Evolutionary conservation across 805 yeast genomes (phyloP), one percentile per base, ranked within the genome.

Genomic region (Ogataea kodamae): DNA sequence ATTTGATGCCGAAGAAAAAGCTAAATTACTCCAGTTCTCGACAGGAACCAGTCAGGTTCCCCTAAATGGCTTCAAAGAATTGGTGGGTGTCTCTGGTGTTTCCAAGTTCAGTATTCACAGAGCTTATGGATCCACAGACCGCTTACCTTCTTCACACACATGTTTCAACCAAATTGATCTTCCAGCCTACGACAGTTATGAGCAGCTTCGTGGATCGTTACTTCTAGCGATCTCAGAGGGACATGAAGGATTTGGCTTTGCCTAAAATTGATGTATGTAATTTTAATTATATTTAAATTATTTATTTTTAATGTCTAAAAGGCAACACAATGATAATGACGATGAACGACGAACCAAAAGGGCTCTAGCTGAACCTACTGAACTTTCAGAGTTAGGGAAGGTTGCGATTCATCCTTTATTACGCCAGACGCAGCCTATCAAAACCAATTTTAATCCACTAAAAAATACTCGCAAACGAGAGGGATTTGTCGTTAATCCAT

Each of bases 21-120:
- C 98, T 6, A 89, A 88, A 54, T 64, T 92, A 45, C 65, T 92
- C 39, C 99, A 92, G 56, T 92, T 92, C 67, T 90, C 94, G 1
- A 92, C 99, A 0, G 99, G 99, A 40, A 90, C 99, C 0, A 81
- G 94, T 42, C 88, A 89, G 59, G 97, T 92, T 6, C 98, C 99
- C 15, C 68, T 89, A 42, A 83, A 84, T 51, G 99, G 99, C 2
- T 92, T 92, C 57, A 81, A 83, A 48, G 95, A 82, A 49, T 68
- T 92, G 42, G 80, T 84, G 36, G 96, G 97, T 12, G 85, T 88
- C 43, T 77, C 78, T 52, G 97, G 96, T 2, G 70, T 79, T 6
- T 77, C 88, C 28, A 85, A 85, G 53, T 92, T 92, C 61, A 79
- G 84, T 42, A 85, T 92, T 38, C 96, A 87, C 54, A 72, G 94